Conservation (phyloP, 1,284 basidiomycete species). For the Trametes hirsuta region DNA sequence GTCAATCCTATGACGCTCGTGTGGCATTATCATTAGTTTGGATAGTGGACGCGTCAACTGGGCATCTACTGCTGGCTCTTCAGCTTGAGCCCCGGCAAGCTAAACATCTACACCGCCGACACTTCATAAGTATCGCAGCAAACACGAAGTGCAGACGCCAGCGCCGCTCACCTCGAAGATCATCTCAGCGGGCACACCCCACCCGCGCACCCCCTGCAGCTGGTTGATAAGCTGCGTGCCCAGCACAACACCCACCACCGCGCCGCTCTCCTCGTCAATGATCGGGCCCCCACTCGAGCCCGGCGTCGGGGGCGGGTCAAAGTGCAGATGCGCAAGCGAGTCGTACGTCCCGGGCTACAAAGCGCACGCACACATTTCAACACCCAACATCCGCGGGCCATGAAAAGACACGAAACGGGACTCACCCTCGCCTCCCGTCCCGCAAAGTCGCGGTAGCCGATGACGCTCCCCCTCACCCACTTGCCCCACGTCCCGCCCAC, state of each 20-base stretch:
- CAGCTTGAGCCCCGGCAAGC: constrained; percentile 40
- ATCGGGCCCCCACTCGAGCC: constrained; percentile 78
- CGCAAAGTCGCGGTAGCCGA: constrained; percentile 63
- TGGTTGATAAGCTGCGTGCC: constrained; percentile 63
- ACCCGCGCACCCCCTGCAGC: constrained; percentile 62
- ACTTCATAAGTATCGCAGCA: not conserved
- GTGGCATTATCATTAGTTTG: not conserved
- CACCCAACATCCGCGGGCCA: not conserved
- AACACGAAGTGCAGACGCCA: too few relatives aligned
- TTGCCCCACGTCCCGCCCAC: constrained; percentile 55
- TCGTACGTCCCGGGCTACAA: constrained; percentile 72
- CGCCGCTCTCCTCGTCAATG: constrained; percentile 63
- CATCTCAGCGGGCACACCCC: constrained; percentile 71
- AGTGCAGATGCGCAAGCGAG: constrained; percentile 60
- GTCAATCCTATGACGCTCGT: too few relatives aligned
- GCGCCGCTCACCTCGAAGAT: constrained; percentile 59
- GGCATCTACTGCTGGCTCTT: constrained; percentile 17
- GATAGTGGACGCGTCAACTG: too few relatives aligned
- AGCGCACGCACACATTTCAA: not conserved
- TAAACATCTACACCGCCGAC: constrained; percentile 50
- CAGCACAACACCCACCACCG: constrained; percentile 71
- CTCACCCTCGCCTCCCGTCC: constrained; percentile 60
- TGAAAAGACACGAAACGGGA: not conserved
- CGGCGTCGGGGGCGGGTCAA: constrained; percentile 59
- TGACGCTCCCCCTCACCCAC: constrained; percentile 55